Evolutionary conservation across 1,284 basidiomycete genomes (phyloP), one percentile per base, ranked within the genome.

Genomic region (Trichosporon asahii): DNA sequence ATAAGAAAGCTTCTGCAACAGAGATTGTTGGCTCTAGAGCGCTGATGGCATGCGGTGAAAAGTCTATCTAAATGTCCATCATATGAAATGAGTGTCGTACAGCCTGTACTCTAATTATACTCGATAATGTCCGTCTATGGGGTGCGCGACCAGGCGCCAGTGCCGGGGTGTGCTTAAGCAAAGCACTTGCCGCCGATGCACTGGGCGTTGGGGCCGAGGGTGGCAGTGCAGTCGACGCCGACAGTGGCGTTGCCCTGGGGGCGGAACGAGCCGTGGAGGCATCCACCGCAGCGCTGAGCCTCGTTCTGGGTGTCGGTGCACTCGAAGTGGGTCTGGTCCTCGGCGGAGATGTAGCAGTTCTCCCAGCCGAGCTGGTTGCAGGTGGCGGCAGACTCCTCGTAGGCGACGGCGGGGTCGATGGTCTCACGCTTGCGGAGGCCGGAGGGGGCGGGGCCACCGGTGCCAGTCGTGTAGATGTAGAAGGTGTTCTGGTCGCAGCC

Each of bases 141-240:
- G 18, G 49, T 53, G 49, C 21, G 49, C 49, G 21, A 12, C 7
- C 49, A 25, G 21, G 49, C 49, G 49, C 49, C n/a, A 25, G 49
- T 53, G 49, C 8, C 0, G 21, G 49, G n/a, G 9, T 23, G 49
- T 7, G 57, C 27, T 61, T 61, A 61, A 21, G 6, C 57, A 31
- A 61, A 61, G 57, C 57, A 61, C 57, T 61, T 61, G 57, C 57
- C 57, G 57, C 57, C 57, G 15, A 61, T 61, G 57, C 57, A 61
- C 57, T 61, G 57, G 57, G 57, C 57, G 27, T 61, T 61, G 57
- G 57, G 57, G 57, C 57, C 57, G 29, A 61, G 57, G 11, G 57
- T 61, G 57, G 57, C 57, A 18, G 29, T 61, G 57, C 57, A 61
- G 57, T 61, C 57, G 29, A 61, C 57, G n/a, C 57, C 57, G 18